Evolutionary conservation across 257 asterid species (phyloP), one percentile per base, ranked within the genome.

Genomic region (Ophiorrhiza pumila): DNA sequence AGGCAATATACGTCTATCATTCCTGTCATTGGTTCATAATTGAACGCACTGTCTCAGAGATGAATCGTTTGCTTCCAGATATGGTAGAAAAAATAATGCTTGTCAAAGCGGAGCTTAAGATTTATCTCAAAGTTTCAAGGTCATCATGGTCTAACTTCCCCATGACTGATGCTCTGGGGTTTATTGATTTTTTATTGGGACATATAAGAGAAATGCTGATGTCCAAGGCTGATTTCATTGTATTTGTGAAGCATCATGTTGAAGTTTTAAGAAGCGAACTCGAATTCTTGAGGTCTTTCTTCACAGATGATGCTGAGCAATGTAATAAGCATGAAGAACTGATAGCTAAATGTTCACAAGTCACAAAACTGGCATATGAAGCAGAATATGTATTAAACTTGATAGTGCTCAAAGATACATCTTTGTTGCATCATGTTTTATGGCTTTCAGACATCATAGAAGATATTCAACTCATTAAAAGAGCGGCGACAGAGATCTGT

Each of bases 91-190:
- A n/a, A n/a, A n/a, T n/a, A n/a, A n/a, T n/a, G n/a, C n/a, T 18
- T 15, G 7, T 50, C 57, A 50, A 23, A 1, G 7, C 10, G 22
- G 25, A 18, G 57, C 18, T 50, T 18, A 50, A 20, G 23, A 10
- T 25, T 1, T 20, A 20, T 50, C 25, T 17, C 25, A 23, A 50
- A 1, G 18, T 50, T 50, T 50, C 9, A 18, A 3, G 18, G 57
- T 50, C 57, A 18, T 50, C 25, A 3, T 50, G 57, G 57, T 50
- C 25, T 50, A 50, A 50, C 22, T 50, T 23, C 57, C 57, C 57
- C 25, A 50, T 23, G 57, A 50, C 57, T 50, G 57, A 50, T 50
- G 57, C 25, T 17, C 22, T 67, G 43, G 71, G 71, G 25, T 67
- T 67, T 50, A 37, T 67, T 46, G 42, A 67, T 29, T 7, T 18